Base-by-base conservation (phyloP, 805 yeast species). In the Ogataea saltuana region DNA sequence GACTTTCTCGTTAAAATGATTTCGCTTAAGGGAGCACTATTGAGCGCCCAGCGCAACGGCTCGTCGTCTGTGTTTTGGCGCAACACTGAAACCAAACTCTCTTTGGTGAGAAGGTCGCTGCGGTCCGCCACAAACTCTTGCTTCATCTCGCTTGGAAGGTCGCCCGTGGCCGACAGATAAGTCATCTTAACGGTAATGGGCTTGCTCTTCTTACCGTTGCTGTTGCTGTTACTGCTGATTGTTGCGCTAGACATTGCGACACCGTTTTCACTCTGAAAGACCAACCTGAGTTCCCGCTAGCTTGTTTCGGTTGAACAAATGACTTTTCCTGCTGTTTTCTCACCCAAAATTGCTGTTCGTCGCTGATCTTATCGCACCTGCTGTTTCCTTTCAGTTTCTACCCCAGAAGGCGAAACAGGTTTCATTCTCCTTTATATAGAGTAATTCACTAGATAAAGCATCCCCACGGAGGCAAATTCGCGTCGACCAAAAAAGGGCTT, bases 1-100 rank as follows among this genome's bases (percentile, higher is more conserved):
- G 80, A 74, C 48, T 70, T 75, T 48, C 83, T 66, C 22, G 43
- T 51, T 34, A 55, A 41, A 12, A n/a, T 7, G 16, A 49, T 31
- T 4, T 42, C 22, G 4, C 28, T 25, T 6, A 31, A 9, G 2
- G 35, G 6, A 8, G 36, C 29, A 9, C 23, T 13, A 11, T 30
- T 18, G 13, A 45, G 37, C 13, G 40, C 29, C 15, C 12, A 19
- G 19, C 33, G 37, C 18, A 42, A 12, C 22, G 32, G 18, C 25
- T 23, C 16, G 18, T 38, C 44, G 10, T 28, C 16, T 3, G 27
- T 18, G 4, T 39, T 27, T 15, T 19, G 17, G 11, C 15, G 13
- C 25, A 46, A 18, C 34, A 40, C 50, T 25, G 22, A 35, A 21
- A 46, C 28, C 13, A 46, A n/a, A 8, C 18, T 17, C 35, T 29